phyloP scores from a whole-genome alignment of 2,329 filamentous ascomycete genomes.

The Sphaerulina vaccinii region DNA sequence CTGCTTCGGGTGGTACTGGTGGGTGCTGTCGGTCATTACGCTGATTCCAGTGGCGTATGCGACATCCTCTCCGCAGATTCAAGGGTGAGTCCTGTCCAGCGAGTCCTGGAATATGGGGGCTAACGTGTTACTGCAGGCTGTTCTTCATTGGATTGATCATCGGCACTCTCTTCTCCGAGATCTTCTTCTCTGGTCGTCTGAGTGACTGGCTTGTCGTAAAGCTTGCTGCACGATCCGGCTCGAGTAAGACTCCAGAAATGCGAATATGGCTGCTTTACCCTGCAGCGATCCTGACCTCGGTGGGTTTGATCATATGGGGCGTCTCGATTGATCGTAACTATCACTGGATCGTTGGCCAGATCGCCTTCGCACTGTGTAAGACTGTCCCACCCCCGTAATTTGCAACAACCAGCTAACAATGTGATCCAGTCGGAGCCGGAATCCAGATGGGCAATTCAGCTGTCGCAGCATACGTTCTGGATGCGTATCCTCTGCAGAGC shows the following conservation, averaged over 20 bases:
- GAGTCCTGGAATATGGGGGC: not conserved
- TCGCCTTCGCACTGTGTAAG: slow-evolving; percentile 23
- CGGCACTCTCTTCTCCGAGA: slow-evolving; percentile 21
- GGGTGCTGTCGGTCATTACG: slow-evolving; percentile 21
- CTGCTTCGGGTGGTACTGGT: slow-evolving; percentile 25
- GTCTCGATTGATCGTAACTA: slow-evolving; percentile 21
- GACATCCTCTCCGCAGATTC: slow-evolving; percentile 19
- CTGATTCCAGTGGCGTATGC: slow-evolving; percentile 23
- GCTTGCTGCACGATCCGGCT: slow-evolving; percentile 15
- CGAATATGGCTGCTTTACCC: slow-evolving; percentile 23
- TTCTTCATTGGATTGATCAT: slow-evolving; percentile 24
- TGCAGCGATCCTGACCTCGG: slow-evolving; percentile 15
- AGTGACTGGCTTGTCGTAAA: slow-evolving; percentile 25
- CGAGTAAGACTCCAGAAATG: slow-evolving; percentile 21
- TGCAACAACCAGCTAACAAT: slow-evolving; percentile 8
- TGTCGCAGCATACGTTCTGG: slow-evolving; percentile 22
- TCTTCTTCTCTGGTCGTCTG: slow-evolving; percentile 20
- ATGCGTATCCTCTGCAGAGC: slow-evolving; percentile 23
- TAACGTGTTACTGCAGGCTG: slow-evolving; percentile 4
- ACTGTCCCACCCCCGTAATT: not conserved
- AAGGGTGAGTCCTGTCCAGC: slow-evolving; percentile 16
- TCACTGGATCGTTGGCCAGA: slow-evolving; percentile 25
- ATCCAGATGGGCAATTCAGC: slow-evolving; percentile 25
- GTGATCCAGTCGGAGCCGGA: slow-evolving; percentile 16
- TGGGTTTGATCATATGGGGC: slow-evolving; percentile 21